Evolutionary conservation across 768 basidiomycete species (phyloP).

Genomic region (Guyanaporus albipodus): DNA sequence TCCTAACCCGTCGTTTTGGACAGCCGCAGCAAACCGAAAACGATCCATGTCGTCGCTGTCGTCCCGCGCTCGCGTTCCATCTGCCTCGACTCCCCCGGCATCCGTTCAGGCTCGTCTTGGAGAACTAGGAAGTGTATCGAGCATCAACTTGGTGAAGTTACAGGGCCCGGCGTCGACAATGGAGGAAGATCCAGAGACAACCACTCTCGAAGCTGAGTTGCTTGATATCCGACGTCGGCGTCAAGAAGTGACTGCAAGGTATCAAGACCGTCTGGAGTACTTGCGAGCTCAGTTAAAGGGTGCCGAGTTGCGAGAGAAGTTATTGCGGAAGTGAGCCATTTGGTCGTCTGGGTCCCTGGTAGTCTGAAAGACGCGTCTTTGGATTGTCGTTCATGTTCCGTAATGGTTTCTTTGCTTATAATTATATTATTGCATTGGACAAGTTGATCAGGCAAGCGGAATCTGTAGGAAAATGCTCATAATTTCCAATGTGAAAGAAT

Average conservation of each 20-base stretch:
- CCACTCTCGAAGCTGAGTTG: conserved; percentile 53
- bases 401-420: conserved; percentile 18
- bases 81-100: conserved; percentile 33
- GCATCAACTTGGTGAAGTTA: conserved; percentile 50
- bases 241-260: conserved; percentile 67
- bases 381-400: conserved; percentile 7
- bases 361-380: conserved; percentile 2
- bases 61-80: conserved; percentile 39
- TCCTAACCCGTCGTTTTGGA: conserved; percentile 36
- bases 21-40: conserved; percentile 45
- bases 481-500: too few relatives aligned
- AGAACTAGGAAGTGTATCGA: conserved; percentile 39
- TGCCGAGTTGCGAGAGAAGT: conserved; percentile 78
- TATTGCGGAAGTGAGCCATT: conserved; percentile 52
- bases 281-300: conserved; percentile 79
- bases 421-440: too few relatives aligned
- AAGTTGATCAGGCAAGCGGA: too few relatives aligned
- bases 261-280: conserved; percentile 74
- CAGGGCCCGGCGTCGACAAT: conserved; percentile 16
- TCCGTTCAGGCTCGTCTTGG: conserved; percentile 29
- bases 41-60: conserved; percentile 59
- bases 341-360: conserved; percentile 1
- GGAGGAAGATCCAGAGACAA: conserved; percentile 37
- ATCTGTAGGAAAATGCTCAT: too few relatives aligned
- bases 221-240: conserved; percentile 65